Conservation (phyloP, 2,329 filamentous ascomycete genomes). For the Aspergillus unguis region DNA sequence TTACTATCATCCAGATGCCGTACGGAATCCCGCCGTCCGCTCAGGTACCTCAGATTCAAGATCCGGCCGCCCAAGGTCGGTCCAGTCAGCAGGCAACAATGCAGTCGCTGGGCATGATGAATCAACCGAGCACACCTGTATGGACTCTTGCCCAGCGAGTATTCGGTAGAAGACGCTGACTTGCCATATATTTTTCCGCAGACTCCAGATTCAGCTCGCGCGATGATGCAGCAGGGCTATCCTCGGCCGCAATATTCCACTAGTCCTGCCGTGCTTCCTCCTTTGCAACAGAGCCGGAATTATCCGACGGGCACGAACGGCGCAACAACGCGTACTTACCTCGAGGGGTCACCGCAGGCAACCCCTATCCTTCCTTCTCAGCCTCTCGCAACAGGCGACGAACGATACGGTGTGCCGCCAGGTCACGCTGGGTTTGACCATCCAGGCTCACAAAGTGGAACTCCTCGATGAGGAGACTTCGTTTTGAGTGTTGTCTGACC, state of each 20-base stretch:
- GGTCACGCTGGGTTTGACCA: constrained; percentile 29
- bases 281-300: constrained; percentile 33
- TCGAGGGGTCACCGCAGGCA: constrained; percentile 31
- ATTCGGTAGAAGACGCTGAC: constrained; percentile 24
- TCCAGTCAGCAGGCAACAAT: constrained; percentile 36
- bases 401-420: constrained; percentile 30
- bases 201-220: constrained; percentile 36
- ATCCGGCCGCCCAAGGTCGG: constrained; percentile 32
- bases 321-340: constrained; percentile 28
- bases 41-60: constrained; percentile 35
- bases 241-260: constrained; percentile 33
- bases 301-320: constrained; percentile 31
- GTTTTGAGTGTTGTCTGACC: constrained; percentile 9
- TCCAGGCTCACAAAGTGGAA: constrained; percentile 31
- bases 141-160: constrained; percentile 27
- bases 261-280: constrained; percentile 34
- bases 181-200: constrained; percentile 24
- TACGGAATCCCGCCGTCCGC: constrained; percentile 33
- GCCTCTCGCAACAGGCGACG: constrained; percentile 28
- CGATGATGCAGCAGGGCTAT: constrained; percentile 38
- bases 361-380: constrained; percentile 38
- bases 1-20: constrained; percentile 30
- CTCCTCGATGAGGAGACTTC: constrained; percentile 26
- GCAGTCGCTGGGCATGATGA: constrained; percentile 37
- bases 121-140: constrained; percentile 39